Percentiles rank a stretch among this genome's conserved stretches.
phyloP scores from a whole-genome alignment of 768 basidiomycete species.

The Lentinula sp. region DNA sequence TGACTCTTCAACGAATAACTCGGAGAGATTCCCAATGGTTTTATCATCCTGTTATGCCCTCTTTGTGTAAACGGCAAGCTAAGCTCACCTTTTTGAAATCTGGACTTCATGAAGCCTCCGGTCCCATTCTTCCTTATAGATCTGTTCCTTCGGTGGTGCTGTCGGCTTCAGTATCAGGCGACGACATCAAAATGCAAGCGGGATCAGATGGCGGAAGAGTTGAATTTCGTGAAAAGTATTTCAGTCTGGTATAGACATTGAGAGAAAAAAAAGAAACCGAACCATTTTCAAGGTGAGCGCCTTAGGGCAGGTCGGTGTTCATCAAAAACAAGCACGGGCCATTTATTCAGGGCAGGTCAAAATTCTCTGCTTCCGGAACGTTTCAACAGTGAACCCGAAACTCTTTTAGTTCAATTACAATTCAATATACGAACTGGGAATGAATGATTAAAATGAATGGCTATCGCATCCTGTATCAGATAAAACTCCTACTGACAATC shows the following conservation, averaged over 20 bases:
- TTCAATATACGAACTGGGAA: too few species aligned
- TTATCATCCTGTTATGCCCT: slow-evolving; percentile 49
- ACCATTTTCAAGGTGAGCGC: slow-evolving; percentile 4
- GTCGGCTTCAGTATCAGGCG: background rate
- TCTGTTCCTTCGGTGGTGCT: slow-evolving; percentile 13
- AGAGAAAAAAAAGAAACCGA: background rate
- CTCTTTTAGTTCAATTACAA: too few species aligned
- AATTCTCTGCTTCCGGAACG: too few species aligned
- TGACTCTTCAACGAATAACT: slow-evolving; percentile 57
- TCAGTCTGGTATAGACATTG: background rate
- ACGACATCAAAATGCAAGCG: background rate
- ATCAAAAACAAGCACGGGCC: background rate
- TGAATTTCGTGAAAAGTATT: background rate
- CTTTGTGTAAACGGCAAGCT: slow-evolving; percentile 6
- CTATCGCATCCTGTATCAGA: too few species aligned
- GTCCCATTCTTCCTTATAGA: slow-evolving; percentile 86
- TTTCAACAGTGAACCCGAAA: too few species aligned
- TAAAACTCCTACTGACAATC: too few species aligned
- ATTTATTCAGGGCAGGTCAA: slow-evolving; percentile 4
- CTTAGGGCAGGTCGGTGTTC: background rate
- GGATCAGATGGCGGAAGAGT: background rate
- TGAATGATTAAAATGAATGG: too few species aligned
- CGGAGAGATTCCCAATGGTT: slow-evolving; percentile 99
- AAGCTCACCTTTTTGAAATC: slow-evolving; percentile 84
- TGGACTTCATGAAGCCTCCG: slow-evolving; percentile 74